phyloP scores from a whole-genome alignment of 1,139 yeast species.

The Geotrichum reessii region DNA sequence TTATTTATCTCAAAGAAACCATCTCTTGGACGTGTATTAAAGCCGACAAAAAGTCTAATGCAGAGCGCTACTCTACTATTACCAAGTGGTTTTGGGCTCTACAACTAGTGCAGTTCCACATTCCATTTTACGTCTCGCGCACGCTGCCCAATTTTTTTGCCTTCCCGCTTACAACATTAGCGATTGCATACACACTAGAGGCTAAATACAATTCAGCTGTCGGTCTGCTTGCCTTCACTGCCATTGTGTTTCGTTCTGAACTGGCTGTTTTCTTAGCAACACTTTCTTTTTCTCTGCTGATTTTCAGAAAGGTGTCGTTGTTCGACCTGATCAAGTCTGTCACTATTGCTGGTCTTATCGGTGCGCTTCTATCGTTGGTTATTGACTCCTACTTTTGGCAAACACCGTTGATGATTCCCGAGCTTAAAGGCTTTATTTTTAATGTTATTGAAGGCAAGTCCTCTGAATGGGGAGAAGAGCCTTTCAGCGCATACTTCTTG shows the following conservation, averaged over 20 bases:
- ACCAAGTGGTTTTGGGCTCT: slow-evolving; percentile 53
- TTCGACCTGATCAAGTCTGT: slow-evolving; percentile 40
- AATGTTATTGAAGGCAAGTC: slow-evolving; percentile 72
- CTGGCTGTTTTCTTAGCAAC: slow-evolving; percentile 55
- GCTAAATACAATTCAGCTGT: slow-evolving; percentile 52
- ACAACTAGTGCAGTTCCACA: slow-evolving; percentile 66
- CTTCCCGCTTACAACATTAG: slow-evolving; percentile 61
- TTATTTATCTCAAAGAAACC: slow-evolving; percentile 29
- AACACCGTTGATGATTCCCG: slow-evolving; percentile 51
- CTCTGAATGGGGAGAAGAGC: slow-evolving; percentile 79
- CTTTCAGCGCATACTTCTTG: slow-evolving; percentile 60
- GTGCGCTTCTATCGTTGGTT: slow-evolving; percentile 44
- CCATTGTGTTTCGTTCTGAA: slow-evolving; percentile 70
- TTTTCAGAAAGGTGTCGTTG: slow-evolving; percentile 42
- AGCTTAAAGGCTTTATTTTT: slow-evolving; percentile 61
- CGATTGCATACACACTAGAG: slow-evolving; percentile 47
- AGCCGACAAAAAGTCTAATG: slow-evolving; percentile 7
- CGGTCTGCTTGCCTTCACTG: slow-evolving; percentile 54
- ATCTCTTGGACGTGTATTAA: slow-evolving; percentile 20
- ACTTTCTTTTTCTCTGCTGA: slow-evolving; percentile 35
- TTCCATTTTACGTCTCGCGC: slow-evolving; percentile 69
- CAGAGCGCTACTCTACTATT: slow-evolving; percentile 22
- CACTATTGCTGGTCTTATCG: slow-evolving; percentile 51
- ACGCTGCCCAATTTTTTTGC: slow-evolving; percentile 84
- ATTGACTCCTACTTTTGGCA: slow-evolving; percentile 82